Conservation (phyloP, 2,329 filamentous ascomycete genomes). For the Epichloe elymi region DNA sequence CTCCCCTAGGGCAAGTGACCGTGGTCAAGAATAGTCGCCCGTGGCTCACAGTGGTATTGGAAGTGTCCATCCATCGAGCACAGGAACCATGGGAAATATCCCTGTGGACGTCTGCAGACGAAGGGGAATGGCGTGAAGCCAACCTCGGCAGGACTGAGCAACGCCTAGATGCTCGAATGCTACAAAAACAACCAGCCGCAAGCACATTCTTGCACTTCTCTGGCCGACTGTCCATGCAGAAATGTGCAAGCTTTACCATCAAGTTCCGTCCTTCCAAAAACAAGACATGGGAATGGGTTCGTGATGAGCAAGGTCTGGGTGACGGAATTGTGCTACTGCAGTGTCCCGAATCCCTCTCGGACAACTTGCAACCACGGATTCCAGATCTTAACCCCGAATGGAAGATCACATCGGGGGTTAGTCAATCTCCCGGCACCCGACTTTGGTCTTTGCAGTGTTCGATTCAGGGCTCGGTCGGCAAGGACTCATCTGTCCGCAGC, state of each 20-base stretch:
- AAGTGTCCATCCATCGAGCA: conserved; percentile 43
- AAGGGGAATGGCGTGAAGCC: conserved; percentile 42
- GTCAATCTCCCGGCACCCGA: conserved; percentile 54
- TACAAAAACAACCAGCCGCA: conserved; percentile 27
- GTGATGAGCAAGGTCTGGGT: conserved; percentile 45
- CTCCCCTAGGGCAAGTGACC: conserved; percentile 65
- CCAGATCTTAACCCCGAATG: conserved; percentile 43
- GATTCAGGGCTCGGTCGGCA: conserved; percentile 42
- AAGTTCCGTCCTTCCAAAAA: conserved; percentile 46
- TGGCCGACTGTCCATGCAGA: conserved; percentile 32
- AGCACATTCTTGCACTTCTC: conserved; percentile 38
- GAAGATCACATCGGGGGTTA: conserved; percentile 37
- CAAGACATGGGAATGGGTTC: conserved; percentile 57
- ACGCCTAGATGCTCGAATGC: conserved; percentile 29
- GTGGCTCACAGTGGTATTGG: conserved; percentile 55
- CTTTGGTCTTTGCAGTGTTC: conserved; percentile 54
- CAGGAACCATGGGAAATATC: conserved; percentile 56
- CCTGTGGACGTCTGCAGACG: conserved; percentile 56
- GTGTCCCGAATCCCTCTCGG: conserved; percentile 15
- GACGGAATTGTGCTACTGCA: conserved; percentile 49
- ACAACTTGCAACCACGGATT: conserved; percentile 43
- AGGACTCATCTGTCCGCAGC: conserved; percentile 42
- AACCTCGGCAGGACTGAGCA: conserved; percentile 17
- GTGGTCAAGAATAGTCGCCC: conserved; percentile 36
- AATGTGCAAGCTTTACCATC: conserved; percentile 51